A percentile compares a stretch with the other conserved stretches of the same genome.
phyloP scores from a whole-genome alignment of 352 stramenopile species.

The Pythium aquatile region DNA sequence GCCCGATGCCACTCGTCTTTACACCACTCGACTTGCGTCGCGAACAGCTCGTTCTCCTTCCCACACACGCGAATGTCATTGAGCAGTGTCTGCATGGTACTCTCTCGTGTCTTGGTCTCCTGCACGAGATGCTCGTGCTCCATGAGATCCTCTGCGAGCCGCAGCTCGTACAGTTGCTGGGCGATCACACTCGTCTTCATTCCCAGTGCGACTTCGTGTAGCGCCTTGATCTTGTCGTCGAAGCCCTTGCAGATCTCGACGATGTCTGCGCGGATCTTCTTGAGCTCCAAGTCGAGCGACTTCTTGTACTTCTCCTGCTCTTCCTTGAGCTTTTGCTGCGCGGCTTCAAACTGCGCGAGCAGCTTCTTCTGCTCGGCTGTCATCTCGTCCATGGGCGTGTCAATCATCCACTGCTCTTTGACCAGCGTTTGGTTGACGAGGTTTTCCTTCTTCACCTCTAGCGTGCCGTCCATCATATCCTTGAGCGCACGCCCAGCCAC shows the following conservation, averaged over 20 bases:
- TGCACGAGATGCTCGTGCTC: slow-evolving; percentile 48
- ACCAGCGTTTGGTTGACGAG: slow-evolving; percentile 56
- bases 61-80: slow-evolving; percentile 25
- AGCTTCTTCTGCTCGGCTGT: slow-evolving; percentile 63
- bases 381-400: slow-evolving; percentile 54
- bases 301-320: slow-evolving; percentile 92
- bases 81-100: slow-evolving; percentile 17
- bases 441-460: slow-evolving; percentile 88
- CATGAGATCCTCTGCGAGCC: slow-evolving; percentile 21
- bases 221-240: slow-evolving; percentile 75
- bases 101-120: slow-evolving; percentile 34
- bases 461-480: slow-evolving; percentile 94
- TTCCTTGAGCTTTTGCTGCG: slow-evolving; percentile 68
- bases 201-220: slow-evolving; percentile 31
- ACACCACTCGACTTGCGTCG: slow-evolving; percentile 44
- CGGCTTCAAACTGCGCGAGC: slow-evolving; percentile 43
- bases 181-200: slow-evolving; percentile 31
- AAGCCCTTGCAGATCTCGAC: slow-evolving; percentile 76
- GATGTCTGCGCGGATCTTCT: slow-evolving; percentile 69
- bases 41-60: slow-evolving; percentile 51
- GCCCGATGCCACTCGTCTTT: slow-evolving; percentile 66
- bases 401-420: slow-evolving; percentile 89
- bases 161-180: slow-evolving; percentile 51
- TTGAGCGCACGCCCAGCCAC: slow-evolving; percentile 70
- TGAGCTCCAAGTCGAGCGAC: slow-evolving; percentile 76